A percentile compares a stretch with the other conserved stretches of the same genome.
These are phyloP conservation scores for Helichrysum umbraculigerum DNA, from an alignment of 129 eudicot genomes.

Conservation along the genomic window DNA sequence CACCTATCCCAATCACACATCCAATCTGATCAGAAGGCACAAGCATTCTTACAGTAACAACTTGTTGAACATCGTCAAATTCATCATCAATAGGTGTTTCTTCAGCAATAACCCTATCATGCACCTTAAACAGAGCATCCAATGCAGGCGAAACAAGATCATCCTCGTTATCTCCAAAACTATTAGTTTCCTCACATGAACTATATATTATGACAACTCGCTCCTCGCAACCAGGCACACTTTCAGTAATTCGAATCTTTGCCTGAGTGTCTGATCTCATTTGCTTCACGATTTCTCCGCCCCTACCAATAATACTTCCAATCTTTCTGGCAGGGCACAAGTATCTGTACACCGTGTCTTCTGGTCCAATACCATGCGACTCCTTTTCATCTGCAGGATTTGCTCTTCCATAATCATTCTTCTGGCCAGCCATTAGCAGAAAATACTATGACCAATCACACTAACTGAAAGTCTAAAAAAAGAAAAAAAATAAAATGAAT, in stretches of 20 bases:
- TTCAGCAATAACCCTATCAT: no score
- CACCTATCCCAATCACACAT: slow-evolving; percentile 92
- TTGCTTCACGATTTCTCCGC: slow-evolving; percentile 87
- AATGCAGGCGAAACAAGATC: slow-evolving; percentile 70
- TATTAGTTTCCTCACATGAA: no score
- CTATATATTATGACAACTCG: no score
- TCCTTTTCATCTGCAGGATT: slow-evolving; percentile 67
- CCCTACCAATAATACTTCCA: slow-evolving; percentile 90
- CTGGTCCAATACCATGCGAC: slow-evolving; percentile 56
- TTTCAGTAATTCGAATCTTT: slow-evolving; percentile 75
- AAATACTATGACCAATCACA: slow-evolving; percentile 7
- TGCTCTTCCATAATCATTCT: slow-evolving; percentile 64
- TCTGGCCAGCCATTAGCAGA: slow-evolving; percentile 65
- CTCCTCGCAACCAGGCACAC: slow-evolving; percentile 38
- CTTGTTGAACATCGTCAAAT: slow-evolving; percentile 53
- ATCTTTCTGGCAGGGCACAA: slow-evolving; percentile 74
- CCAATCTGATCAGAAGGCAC: slow-evolving; percentile 95
- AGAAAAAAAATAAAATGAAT: neutral
- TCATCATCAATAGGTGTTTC: slow-evolving; percentile 61
- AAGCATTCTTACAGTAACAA: slow-evolving; percentile 68
- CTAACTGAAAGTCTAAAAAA: neutral
- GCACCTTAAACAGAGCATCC: no score
- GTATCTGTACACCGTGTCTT: slow-evolving; percentile 85
- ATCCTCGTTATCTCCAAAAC: slow-evolving; percentile 48
- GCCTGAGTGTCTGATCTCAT: slow-evolving; percentile 73